Evolutionary conservation across 2,329 filamentous ascomycete species (phyloP), one percentile per base, ranked within the genome.

Genomic region (Aureobasidium pullulans): DNA sequence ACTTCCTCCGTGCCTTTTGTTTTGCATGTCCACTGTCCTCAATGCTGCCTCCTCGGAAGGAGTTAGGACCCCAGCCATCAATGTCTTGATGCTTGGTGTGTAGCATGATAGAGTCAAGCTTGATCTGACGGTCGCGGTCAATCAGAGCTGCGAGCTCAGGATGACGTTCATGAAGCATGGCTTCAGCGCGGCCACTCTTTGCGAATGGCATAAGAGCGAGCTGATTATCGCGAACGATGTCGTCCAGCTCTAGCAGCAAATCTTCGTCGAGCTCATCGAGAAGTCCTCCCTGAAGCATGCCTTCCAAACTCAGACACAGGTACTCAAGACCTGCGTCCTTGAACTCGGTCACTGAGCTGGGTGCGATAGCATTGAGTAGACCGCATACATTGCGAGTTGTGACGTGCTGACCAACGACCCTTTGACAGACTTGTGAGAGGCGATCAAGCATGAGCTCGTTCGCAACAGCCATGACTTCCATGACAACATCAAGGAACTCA

Each of bases 391-490:
- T 99, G 29, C 92, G 86, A 5, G 85, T 87, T 50, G 84, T 90
- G n/a, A 91, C 84, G 73, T 94, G 95, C 52, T 83, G 84, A 37
- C 91, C 92, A 61, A 97, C 82, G 23, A 91, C 76, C 61, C 83
- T 85, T 70, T 99, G 94, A 71, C 94, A 97, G 31, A 95, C 85
- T 70, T 96, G 89, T 5, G 90, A 90, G 5, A 99, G 76, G 6
- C 92, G 83, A 70, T 96, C 91, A 48, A 99, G 81, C 92, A 99
- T 96, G 60, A 99, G 77, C 72, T 99, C 93, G 69, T 99, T 94
- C 11, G 92, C 90, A 56, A 90, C 87, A 59, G 85, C 85, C 81
- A 97, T 87, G 46, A 97, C 89, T 66, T 96, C 91, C 75, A 97
- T 82, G 8, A 96, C 81, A n/a, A 94, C 77, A 66, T 97, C 91